Evolutionary conservation across 2,329 filamentous ascomycete species (phyloP).

Genomic region (Penicillium nordicum): DNA sequence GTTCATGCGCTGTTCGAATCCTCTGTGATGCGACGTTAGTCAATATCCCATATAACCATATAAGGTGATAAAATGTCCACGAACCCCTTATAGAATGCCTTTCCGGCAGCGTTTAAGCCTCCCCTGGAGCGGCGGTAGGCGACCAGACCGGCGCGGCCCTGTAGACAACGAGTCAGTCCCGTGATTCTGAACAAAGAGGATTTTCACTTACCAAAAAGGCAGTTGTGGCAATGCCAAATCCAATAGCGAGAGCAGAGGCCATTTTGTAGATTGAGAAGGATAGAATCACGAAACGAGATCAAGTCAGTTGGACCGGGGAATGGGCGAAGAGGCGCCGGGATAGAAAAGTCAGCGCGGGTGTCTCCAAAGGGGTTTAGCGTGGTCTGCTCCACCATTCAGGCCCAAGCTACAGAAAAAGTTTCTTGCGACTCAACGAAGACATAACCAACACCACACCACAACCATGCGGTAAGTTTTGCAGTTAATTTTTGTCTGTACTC

Average conservation of each 20-base stretch:
- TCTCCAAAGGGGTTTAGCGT: conserved; percentile 35
- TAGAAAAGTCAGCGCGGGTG: conserved; percentile 39
- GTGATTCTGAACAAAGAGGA: background rate
- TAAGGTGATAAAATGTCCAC: conserved; percentile 4
- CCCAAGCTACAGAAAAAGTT: conserved; percentile 25
- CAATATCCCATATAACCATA: background rate
- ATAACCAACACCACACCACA: conserved; percentile 20
- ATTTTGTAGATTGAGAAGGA: conserved; percentile 27
- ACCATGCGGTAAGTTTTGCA: conserved; percentile 24
- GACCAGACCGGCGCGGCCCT: conserved; percentile 91
- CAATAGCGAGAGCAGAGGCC: conserved; percentile 44
- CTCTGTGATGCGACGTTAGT: conserved; percentile 39
- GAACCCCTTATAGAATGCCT: conserved; percentile 88
- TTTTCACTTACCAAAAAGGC: conserved; percentile 70
- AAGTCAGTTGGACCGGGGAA: conserved; percentile 5
- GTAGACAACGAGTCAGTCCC: conserved; percentile 18
- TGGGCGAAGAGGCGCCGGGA: conserved; percentile 17
- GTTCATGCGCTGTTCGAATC: conserved; percentile 96
- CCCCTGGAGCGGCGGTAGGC: conserved; percentile 75
- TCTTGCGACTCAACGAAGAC: conserved; percentile 21
- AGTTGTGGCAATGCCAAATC: conserved; percentile 51
- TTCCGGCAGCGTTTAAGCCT: conserved; percentile 71
- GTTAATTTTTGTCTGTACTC: background rate
- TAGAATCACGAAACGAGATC: conserved; percentile 5
- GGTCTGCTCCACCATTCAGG: conserved; percentile 25